These are phyloP conservation scores for Trichoderma pleuroti DNA, from an alignment of 2,329 filamentous ascomycete species.

Conservation along the genomic window DNA sequence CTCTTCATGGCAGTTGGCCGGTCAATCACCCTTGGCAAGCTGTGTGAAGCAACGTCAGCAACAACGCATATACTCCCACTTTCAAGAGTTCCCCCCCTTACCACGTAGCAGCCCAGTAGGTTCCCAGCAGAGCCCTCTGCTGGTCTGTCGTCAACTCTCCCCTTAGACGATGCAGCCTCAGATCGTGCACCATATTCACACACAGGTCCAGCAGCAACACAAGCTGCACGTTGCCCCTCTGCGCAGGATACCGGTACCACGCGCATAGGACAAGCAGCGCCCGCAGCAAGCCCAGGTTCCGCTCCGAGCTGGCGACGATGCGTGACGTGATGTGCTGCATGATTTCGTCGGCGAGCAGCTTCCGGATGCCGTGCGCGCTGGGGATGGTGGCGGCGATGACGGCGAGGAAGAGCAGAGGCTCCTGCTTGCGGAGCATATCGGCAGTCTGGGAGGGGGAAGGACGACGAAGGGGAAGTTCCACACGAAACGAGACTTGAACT, in stretches of 20 bases:
- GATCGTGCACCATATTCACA: conserved; percentile 14
- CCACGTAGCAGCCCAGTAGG: conserved; percentile 11
- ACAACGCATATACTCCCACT: background rate
- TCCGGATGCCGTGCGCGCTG: conserved; percentile 9
- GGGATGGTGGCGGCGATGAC: conserved; percentile 8
- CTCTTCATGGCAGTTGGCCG: background rate
- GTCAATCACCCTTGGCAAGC: background rate
- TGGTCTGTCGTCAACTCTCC: conserved; percentile 4
- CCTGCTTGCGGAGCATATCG: background rate
- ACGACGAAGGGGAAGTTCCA: conserved; percentile 17
- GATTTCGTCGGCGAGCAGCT: conserved; percentile 9
- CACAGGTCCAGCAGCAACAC: conserved; percentile 5
- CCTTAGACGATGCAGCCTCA: background rate
- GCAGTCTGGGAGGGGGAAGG: conserved; percentile 2
- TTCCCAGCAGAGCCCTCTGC: conserved; percentile 16
- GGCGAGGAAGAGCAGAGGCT: conserved; percentile 19
- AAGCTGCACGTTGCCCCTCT: conserved; percentile 17
- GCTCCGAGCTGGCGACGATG: conserved; percentile 16
- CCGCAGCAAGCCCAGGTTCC: conserved; percentile 14
- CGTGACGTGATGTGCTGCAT: conserved; percentile 19
- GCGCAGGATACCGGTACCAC: conserved; percentile 18
- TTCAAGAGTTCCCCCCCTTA: background rate
- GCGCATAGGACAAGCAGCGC: conserved; percentile 16
- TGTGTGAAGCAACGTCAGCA: background rate
- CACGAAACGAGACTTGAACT: conserved; percentile 13